Percentiles rank a stretch among this genome's conserved stretches.
Evolutionary conservation across 176 grass and related monocot genomes (phyloP).

Genomic region (Carex pumila): DNA sequence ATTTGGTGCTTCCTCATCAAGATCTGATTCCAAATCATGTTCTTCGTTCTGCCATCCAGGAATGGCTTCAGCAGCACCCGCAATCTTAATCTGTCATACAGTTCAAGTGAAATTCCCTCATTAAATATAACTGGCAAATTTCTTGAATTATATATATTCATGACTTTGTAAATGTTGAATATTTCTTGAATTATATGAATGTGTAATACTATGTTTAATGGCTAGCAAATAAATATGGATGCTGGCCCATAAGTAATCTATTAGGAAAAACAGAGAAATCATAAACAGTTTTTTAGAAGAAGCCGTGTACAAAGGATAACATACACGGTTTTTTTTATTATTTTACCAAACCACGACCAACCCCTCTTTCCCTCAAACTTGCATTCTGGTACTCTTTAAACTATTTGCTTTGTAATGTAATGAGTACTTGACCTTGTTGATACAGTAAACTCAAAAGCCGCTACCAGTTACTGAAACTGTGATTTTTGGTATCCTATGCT

Average conservation of each 20-base stretch:
- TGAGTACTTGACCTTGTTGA: background rate
- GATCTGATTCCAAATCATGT: slow-evolving; percentile 36
- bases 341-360: slow-evolving; percentile 35
- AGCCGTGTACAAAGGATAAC: too few relatives aligned
- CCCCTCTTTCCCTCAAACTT: slow-evolving; percentile 31
- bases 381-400: slow-evolving; percentile 26
- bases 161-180: too few relatives aligned
- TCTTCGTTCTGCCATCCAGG: slow-evolving; percentile 45
- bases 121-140: too few relatives aligned
- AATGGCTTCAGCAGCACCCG: slow-evolving; percentile 11
- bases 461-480: background rate
- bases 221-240: too few relatives aligned
- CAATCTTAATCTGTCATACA: background rate
- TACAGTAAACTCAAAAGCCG: background rate
- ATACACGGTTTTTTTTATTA: background rate
- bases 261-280: too few relatives aligned
- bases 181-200: too few relatives aligned
- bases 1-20: slow-evolving; percentile 32
- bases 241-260: too few relatives aligned
- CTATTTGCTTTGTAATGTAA: background rate
- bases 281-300: too few relatives aligned
- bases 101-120: too few relatives aligned
- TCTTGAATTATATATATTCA: too few relatives aligned
- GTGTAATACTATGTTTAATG: too few relatives aligned
- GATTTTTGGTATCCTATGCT: background rate